Base-by-base conservation (phyloP, 441 rosid species). In the Gossypium schwendimanii region DNA sequence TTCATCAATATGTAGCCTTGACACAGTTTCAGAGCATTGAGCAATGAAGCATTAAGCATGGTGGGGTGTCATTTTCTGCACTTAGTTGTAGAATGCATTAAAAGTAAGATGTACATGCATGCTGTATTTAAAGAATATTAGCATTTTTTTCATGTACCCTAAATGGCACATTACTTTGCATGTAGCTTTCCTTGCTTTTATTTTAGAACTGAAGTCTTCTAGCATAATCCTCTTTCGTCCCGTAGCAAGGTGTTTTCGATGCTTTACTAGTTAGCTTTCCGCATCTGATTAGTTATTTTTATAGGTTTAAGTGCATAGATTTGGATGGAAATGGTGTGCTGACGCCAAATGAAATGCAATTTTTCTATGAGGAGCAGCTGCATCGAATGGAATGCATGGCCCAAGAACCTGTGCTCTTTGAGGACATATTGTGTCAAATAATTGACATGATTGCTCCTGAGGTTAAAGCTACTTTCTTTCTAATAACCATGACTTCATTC, bases 381-480 rank as follows among this genome's bases (percentile, higher is more conserved):
- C 90, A 88, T 80, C 84, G 90, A 21, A 86, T 88, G 93, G 90
- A 85, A 70, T 87, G 93, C 83, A 87, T 88, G 78, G 79, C 85
- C 58, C 83, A 86, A 65, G 88, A 87, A 63, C 81, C 86, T 71
- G 89, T 87, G 54, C 77, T 83, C 6, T 86, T 88, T 72, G 87
- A 84, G 78, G 87, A 85, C 75, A 87, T 88, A 28, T 69, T 88
- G n/a, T 86, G 89, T 73, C 90, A 86, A 79, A 85, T 88, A 71
- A 65, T 88, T 39, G 90, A 88, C 80, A 88, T 86, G 90, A 83
- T 86, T 75, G 77, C 79, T 60, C 93, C 93, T 4, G 82, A 88
- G 89, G 93, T 85, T 54, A 50, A 63, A 45, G 5, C 66, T 58
- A 72, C 70, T 36, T 70, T 63, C 55, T 61, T 61, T 54, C 28